These are phyloP conservation scores for Raphanus sativus DNA, from an alignment of 345 rosid species.

Conservation along the genomic window DNA sequence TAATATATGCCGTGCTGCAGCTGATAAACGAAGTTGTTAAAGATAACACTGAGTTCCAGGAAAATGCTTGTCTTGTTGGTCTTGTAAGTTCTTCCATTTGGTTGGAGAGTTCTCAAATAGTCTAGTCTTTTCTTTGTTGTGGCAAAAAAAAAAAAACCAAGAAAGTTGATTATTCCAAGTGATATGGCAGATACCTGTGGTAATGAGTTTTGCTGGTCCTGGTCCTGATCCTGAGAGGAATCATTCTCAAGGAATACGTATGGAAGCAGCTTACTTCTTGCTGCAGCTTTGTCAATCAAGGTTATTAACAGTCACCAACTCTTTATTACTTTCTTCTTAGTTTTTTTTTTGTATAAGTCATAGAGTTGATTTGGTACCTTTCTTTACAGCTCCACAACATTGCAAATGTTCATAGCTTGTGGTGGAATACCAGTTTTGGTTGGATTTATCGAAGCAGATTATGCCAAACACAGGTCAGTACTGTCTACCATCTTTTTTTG, in stretches of 20 bases:
- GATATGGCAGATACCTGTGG: conserved; percentile 70
- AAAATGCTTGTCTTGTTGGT: conserved; percentile 99
- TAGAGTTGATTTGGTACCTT: conserved; percentile 37
- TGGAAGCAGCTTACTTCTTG: conserved; percentile 92
- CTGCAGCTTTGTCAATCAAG: conserved; percentile 98
- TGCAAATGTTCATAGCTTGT: conserved; percentile 99
- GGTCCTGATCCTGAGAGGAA: conserved; percentile 69
- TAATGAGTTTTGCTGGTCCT: conserved; percentile 74
- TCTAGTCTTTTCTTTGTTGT: background rate
- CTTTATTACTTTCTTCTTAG: background rate
- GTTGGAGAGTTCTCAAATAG: background rate
- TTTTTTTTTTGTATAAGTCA: conserved; percentile 8
- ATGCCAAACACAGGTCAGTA: conserved; percentile 88
- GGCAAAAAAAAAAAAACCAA: background rate
- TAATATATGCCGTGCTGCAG: conserved; percentile 83
- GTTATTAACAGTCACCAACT: conserved; percentile 41
- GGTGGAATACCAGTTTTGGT: conserved; percentile 93
- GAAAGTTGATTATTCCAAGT: conserved; percentile 18
- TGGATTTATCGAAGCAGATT: conserved; percentile 94
- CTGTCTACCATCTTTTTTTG: conserved; percentile 9
- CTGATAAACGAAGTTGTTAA: conserved; percentile 77
- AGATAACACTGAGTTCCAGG: conserved; percentile 85
- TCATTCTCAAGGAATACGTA: conserved; percentile 81
- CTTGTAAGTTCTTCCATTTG: too few relatives aligned
- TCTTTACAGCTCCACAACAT: conserved; percentile 74